phyloP scores from a whole-genome alignment of 2,329 filamentous ascomycete genomes.

The Epichloe scottii region DNA sequence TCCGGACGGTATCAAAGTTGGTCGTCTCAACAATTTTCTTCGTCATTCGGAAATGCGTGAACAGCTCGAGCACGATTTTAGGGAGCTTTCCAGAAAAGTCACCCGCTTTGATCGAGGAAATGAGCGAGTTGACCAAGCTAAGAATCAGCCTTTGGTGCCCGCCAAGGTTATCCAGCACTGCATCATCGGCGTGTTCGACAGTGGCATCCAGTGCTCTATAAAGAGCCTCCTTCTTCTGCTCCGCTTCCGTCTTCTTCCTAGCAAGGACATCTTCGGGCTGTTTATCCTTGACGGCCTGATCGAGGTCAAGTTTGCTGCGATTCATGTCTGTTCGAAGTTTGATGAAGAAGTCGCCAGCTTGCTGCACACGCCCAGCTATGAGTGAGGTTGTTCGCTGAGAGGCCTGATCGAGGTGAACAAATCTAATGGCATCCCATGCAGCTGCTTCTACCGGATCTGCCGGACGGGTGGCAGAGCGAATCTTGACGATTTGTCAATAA shows the following conservation, averaged over 20 bases:
- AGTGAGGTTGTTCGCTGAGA: constrained; percentile 24
- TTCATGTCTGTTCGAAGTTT: constrained; percentile 35
- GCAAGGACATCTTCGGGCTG: constrained; percentile 22
- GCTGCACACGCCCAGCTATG: constrained; percentile 36
- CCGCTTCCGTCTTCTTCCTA: constrained; percentile 28
- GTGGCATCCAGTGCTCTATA: constrained; percentile 40
- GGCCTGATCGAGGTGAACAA: constrained; percentile 33
- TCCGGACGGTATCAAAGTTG: constrained; percentile 53
- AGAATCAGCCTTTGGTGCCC: constrained; percentile 44
- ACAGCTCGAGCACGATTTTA: constrained; percentile 45
- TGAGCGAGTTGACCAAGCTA: constrained; percentile 40
- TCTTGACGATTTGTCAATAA: constrained; percentile 10
- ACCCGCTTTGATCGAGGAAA: constrained; percentile 38
- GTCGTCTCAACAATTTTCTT: constrained; percentile 49
- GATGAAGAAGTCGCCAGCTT: constrained; percentile 37
- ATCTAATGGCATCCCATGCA: constrained; percentile 40
- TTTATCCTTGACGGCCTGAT: constrained; percentile 31
- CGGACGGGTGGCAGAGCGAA: constrained; percentile 32
- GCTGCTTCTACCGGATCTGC: constrained; percentile 32
- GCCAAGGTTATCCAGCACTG: constrained; percentile 45
- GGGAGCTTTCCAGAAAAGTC: constrained; percentile 41
- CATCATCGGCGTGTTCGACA: constrained; percentile 39
- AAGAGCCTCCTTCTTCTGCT: constrained; percentile 34
- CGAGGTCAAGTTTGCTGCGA: constrained; percentile 31
- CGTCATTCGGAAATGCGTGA: constrained; percentile 50